Evolutionary conservation across 805 yeast species (phyloP).

Genomic region (Pichia heedii): DNA sequence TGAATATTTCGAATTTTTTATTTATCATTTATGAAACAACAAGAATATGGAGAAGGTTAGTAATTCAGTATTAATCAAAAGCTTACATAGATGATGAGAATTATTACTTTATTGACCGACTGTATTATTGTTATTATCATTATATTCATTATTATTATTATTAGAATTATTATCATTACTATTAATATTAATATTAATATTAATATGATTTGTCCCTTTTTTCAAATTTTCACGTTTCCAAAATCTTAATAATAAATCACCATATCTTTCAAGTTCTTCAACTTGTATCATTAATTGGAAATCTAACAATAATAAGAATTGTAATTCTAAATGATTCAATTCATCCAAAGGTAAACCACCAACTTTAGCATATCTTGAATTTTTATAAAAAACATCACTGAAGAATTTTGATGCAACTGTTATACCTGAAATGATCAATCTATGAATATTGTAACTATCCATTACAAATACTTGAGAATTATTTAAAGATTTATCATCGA

Average conservation of each 20-base stretch:
- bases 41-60: no score
- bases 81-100: no score
- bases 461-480: constrained; percentile 70
- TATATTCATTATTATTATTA: background rate
- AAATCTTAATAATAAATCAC: constrained; percentile 74
- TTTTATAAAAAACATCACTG: constrained; percentile 89
- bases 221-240: constrained; percentile 54
- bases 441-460: constrained; percentile 93
- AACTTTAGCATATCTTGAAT: constrained; percentile 88
- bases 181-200: no score
- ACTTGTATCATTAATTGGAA: constrained; percentile 80
- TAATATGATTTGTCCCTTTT: background rate
- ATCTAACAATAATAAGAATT: constrained; percentile 75
- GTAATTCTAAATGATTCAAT: constrained; percentile 84
- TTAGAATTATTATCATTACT: background rate
- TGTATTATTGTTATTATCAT: no score
- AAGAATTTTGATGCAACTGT: constrained; percentile 94
- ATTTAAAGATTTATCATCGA: constrained; percentile 13
- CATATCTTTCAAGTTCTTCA: constrained; percentile 86
- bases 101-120: background rate
- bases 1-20: no score
- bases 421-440: constrained; percentile 87
- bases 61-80: no score
- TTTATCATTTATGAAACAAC: no score
- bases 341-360: constrained; percentile 94